phyloP scores from a whole-genome alignment of 2,329 filamentous ascomycete genomes.

The Colletotrichum sp. region DNA sequence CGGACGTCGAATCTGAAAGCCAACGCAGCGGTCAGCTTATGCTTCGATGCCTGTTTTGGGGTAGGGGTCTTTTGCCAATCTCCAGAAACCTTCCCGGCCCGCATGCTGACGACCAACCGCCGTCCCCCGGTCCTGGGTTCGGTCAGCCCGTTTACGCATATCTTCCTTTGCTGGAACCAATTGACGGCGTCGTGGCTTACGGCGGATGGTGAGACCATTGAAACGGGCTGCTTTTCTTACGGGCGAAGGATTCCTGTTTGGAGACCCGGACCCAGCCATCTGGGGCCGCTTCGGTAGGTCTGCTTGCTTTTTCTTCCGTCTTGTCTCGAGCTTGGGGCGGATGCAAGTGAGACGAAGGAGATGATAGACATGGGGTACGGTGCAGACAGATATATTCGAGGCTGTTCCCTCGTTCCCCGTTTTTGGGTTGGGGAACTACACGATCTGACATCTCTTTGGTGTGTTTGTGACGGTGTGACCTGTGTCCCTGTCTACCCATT shows the following conservation, averaged over 20 bases:
- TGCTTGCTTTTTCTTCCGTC: background rate
- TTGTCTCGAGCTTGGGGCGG: background rate
- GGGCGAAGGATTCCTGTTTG: background rate
- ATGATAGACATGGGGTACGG: background rate
- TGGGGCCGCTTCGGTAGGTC: background rate
- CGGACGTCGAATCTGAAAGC: background rate
- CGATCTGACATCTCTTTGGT: background rate
- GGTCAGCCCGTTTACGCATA: constrained; percentile 16
- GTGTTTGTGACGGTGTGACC: background rate
- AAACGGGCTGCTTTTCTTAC: background rate
- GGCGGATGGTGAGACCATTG: background rate
- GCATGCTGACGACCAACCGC: constrained; percentile 28
- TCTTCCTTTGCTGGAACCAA: background rate
- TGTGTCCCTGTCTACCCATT: background rate
- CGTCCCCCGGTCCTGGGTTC: background rate
- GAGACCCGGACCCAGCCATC: background rate
- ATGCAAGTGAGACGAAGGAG: background rate
- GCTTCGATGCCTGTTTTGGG: background rate
- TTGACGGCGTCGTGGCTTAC: background rate
- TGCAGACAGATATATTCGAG: background rate
- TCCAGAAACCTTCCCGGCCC: constrained; percentile 25
- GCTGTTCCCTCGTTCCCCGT: background rate
- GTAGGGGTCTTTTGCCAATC: background rate
- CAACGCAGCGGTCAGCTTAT: background rate
- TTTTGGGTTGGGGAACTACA: background rate